Conservation (phyloP, 345 rosid species). For the Eucalyptus lansdowneana region DNA sequence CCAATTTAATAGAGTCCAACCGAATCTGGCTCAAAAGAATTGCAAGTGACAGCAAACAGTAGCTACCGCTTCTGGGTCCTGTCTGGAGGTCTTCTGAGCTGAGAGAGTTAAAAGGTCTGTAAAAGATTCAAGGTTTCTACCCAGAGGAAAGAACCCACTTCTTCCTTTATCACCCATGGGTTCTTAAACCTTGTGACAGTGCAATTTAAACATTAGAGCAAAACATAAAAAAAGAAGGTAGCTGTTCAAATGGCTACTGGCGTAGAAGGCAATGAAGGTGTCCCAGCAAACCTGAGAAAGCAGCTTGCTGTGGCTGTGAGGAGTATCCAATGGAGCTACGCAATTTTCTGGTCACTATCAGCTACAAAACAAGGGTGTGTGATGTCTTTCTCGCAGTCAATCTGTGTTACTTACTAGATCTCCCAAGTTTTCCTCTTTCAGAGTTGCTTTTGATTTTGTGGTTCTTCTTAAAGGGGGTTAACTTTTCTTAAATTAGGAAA, state of each 20-base stretch:
- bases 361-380: slow-evolving; percentile 52
- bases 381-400: neutral
- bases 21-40: neutral
- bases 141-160: neutral
- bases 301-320: slow-evolving; percentile 76
- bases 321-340: slow-evolving; percentile 92
- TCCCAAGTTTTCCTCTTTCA: neutral
- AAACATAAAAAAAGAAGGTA: neutral
- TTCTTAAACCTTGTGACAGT: neutral
- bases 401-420: neutral
- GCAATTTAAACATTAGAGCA: neutral
- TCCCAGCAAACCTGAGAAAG: slow-evolving; percentile 35
- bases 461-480: neutral
- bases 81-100: neutral
- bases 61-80: neutral
- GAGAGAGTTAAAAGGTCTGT: neutral
- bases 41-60: neutral
- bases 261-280: slow-evolving; percentile 14
- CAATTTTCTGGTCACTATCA: slow-evolving; percentile 86
- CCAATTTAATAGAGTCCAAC: neutral
- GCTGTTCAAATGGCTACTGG: slow-evolving; percentile 32
- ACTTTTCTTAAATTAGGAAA: neutral
- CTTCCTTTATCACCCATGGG: neutral
- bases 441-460: neutral
- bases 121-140: neutral